These are phyloP conservation scores for Aaosphaeria pasadenensis DNA, from an alignment of 2,329 filamentous ascomycete genomes.

Conservation along the genomic window DNA sequence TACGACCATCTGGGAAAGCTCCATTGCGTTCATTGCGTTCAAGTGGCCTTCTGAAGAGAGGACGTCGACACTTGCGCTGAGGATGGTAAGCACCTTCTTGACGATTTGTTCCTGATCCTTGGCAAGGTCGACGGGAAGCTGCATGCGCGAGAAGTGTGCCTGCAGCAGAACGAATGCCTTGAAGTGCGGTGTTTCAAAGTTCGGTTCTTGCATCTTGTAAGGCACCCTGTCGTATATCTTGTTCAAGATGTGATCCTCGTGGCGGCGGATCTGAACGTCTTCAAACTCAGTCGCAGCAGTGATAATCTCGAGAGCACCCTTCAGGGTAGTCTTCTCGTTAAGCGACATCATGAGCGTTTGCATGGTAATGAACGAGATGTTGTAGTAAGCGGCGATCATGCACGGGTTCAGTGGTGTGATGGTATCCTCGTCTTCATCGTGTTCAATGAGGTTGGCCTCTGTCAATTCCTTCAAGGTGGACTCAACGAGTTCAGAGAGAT, in stretches of 20 bases:
- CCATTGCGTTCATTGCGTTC: constrained; percentile 98
- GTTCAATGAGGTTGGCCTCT: constrained; percentile 92
- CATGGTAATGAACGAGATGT: constrained; percentile 99
- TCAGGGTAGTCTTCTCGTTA: constrained; percentile 84
- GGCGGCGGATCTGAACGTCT: constrained; percentile 85
- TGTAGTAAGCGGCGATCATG: constrained; percentile 99
- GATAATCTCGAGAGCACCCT: constrained; percentile 94
- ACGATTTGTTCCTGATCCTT: constrained; percentile 93
- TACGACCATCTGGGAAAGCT: constrained; percentile 98
- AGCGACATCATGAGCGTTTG: constrained; percentile 95
- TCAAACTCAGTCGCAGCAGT: constrained; percentile 97
- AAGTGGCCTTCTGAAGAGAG: constrained; percentile 93
- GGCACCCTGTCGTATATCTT: constrained; percentile 93
- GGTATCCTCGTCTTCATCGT: constrained; percentile 84
- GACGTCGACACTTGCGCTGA: constrained; percentile 92
- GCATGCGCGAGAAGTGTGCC: constrained; percentile 96
- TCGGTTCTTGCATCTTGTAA: constrained; percentile 87
- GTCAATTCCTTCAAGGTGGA: constrained; percentile 84
- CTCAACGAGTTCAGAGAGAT: constrained; percentile 92
- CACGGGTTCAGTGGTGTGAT: constrained; percentile 89
- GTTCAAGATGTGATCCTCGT: constrained; percentile 82
- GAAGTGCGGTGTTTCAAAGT: constrained; percentile 93
- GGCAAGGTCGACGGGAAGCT: constrained; percentile 88
- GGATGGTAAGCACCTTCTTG: constrained; percentile 77
- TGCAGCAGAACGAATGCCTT: constrained; percentile 97